These are phyloP conservation scores for Plasmodium falciparum DNA, from an alignment of 169 alveolate species.

Conservation along the genomic window DNA sequence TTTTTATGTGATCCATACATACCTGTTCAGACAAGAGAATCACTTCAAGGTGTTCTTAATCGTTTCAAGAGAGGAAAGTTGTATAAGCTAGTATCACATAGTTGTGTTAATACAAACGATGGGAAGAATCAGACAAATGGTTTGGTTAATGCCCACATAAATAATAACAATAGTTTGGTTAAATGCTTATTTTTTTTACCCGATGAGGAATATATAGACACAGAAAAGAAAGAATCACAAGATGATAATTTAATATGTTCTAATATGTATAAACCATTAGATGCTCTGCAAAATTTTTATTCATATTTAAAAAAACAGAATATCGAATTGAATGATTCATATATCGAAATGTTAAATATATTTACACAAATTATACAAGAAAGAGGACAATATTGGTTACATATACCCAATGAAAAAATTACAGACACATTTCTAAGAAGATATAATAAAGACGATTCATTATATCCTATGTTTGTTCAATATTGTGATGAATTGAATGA, in stretches of 20 bases:
- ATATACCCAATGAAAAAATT: constrained; percentile 43
- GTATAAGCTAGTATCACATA: constrained; percentile 3
- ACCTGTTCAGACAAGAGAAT: constrained; percentile 78
- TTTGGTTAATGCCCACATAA: too few relatives aligned
- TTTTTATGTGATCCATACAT: constrained; percentile 84
- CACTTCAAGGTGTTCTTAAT: constrained; percentile 11
- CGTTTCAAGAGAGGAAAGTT: constrained; percentile 14
- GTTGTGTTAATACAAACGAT: too few relatives aligned
- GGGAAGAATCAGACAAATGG: too few relatives aligned
- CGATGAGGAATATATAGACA: constrained; percentile 1
- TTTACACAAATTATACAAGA: constrained; percentile 65
- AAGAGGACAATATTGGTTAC: constrained; percentile 54
- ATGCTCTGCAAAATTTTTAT: constrained; percentile 44
- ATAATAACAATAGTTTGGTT: constrained; percentile 2
- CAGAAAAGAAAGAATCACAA: too few relatives aligned
- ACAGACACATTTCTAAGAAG: constrained; percentile 52
- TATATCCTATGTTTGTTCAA: constrained; percentile 46
- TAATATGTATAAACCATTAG: constrained; percentile 53
- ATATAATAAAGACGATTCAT: constrained; percentile 60
- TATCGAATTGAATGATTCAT: constrained; percentile 37
- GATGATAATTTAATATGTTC: too few relatives aligned
- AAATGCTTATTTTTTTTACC: constrained; percentile 62
- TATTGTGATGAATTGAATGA: constrained; percentile 29
- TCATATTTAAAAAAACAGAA: constrained; percentile 23
- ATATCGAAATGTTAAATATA: constrained; percentile 20